These are phyloP conservation scores for Chrysanthemum seticuspe DNA, from an alignment of 129 eudicot species.

Conservation along the genomic window DNA sequence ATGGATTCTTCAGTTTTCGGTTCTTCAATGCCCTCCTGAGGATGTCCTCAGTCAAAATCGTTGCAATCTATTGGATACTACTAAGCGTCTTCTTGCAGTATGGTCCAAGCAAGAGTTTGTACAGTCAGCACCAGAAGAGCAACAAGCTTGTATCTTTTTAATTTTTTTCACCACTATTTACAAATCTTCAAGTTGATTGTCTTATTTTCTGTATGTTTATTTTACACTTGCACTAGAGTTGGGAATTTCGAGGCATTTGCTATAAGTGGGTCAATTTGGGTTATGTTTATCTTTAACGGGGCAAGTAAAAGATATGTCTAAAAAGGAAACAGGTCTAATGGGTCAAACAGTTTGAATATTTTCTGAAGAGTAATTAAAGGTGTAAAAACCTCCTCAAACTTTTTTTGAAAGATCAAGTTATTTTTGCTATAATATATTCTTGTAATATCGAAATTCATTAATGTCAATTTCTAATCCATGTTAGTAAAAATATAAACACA, in stretches of 20 bases:
- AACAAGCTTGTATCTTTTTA: slow-evolving; percentile 89
- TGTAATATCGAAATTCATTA: no score
- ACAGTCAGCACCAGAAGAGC: slow-evolving; percentile 83
- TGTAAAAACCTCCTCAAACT: no score
- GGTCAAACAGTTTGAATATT: not conserved
- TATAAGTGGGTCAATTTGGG: no score
- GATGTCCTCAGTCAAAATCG: slow-evolving; percentile 31
- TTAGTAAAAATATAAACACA: no score
- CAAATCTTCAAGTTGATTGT: not conserved
- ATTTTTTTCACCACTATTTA: not conserved
- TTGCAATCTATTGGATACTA: slow-evolving; percentile 48
- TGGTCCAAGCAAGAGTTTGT: slow-evolving; percentile 93
- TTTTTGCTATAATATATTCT: no score
- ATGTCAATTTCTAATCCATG: no score
- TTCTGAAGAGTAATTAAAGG: not conserved
- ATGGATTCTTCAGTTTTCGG: slow-evolving; percentile 94
- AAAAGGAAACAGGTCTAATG: slow-evolving; percentile 1
- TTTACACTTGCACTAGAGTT: not conserved
- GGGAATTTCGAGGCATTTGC: no score
- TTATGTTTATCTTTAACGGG: not conserved
- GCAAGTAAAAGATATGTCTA: not conserved
- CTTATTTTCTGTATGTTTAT: slow-evolving; percentile 2
- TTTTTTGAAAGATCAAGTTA: no score
- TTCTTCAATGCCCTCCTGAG: slow-evolving; percentile 72
- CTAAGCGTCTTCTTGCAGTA: slow-evolving; percentile 61